phyloP scores from a whole-genome alignment of 2,329 filamentous ascomycete genomes.

The Aspergillus spinulosporus region DNA sequence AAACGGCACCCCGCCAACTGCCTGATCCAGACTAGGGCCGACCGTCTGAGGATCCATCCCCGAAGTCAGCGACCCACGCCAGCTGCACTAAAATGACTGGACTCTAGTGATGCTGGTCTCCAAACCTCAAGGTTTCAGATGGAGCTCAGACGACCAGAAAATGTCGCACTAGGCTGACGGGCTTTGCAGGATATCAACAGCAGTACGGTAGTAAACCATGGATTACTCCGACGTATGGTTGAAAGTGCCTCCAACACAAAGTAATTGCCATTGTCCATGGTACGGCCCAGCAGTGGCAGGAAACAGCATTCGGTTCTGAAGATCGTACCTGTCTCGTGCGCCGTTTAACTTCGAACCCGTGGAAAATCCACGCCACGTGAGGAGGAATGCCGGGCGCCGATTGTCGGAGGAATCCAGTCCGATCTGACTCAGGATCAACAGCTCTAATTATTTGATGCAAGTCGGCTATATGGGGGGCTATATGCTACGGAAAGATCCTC shows the following conservation, averaged over 20 bases:
- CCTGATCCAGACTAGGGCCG: constrained; percentile 19
- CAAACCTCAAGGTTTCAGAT: background rate
- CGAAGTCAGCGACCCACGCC: constrained; percentile 7
- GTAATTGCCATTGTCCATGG: background rate
- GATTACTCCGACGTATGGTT: background rate
- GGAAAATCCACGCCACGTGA: background rate
- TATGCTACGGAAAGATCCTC: background rate
- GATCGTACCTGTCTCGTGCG: background rate
- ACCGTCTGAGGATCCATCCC: constrained; percentile 7
- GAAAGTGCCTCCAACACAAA: background rate
- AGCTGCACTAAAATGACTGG: background rate
- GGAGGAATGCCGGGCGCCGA: background rate
- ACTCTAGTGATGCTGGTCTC: background rate
- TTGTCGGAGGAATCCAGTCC: constrained; percentile 3
- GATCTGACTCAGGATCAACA: background rate
- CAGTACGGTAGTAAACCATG: background rate
- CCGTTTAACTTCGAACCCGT: background rate
- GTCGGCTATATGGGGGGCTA: background rate
- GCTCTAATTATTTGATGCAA: background rate
- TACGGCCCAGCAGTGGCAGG: background rate
- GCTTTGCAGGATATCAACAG: background rate
- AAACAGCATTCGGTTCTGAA: background rate
- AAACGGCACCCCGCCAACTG: constrained; percentile 15
- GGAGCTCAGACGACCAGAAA: constrained; percentile 2
- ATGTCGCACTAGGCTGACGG: constrained; percentile 4